phyloP scores from a whole-genome alignment of 768 basidiomycete species.

The Macrolepiota albuminosa region DNA sequence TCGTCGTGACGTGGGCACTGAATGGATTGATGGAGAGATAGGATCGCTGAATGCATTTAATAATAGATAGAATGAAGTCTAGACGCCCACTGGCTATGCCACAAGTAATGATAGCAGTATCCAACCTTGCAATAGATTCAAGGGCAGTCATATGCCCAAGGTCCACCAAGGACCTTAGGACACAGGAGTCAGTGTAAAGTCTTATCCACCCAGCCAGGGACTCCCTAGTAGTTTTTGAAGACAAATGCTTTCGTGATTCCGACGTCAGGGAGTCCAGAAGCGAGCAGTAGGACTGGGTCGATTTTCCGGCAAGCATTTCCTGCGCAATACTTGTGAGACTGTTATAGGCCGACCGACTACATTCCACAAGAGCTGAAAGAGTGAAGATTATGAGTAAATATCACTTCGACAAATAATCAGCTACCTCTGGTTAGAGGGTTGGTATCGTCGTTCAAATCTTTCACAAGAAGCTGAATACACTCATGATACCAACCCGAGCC shows the following conservation, averaged over 20 bases:
- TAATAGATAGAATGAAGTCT: slow-evolving; percentile 59
- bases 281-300: slow-evolving; percentile 3
- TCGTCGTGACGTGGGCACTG: background rate
- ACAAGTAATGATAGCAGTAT: slow-evolving; percentile 79
- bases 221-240: slow-evolving; percentile 28
- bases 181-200: slow-evolving; percentile 71
- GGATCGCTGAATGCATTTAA: slow-evolving; percentile 51
- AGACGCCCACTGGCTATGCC: slow-evolving; percentile 64
- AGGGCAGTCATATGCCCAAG: slow-evolving; percentile 23
- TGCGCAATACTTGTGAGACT: slow-evolving; percentile 8
- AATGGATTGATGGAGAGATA: slow-evolving; percentile 14
- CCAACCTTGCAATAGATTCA: slow-evolving; percentile 57
- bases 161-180: slow-evolving; percentile 50
- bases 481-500: slow-evolving; percentile 9
- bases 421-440: slow-evolving; percentile 13
- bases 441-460: slow-evolving; percentile 10
- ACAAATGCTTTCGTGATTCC: slow-evolving; percentile 40
- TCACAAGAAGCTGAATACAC: slow-evolving; percentile 11
- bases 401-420: background rate
- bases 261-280: slow-evolving; percentile 39
- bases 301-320: slow-evolving; percentile 5
- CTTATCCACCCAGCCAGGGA: slow-evolving; percentile 50
- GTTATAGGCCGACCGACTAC: slow-evolving; percentile 4
- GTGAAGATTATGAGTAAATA: background rate
- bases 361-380: slow-evolving; percentile 6